phyloP scores from a whole-genome alignment of 1,284 basidiomycete genomes.

The Ustilago loliicola region DNA sequence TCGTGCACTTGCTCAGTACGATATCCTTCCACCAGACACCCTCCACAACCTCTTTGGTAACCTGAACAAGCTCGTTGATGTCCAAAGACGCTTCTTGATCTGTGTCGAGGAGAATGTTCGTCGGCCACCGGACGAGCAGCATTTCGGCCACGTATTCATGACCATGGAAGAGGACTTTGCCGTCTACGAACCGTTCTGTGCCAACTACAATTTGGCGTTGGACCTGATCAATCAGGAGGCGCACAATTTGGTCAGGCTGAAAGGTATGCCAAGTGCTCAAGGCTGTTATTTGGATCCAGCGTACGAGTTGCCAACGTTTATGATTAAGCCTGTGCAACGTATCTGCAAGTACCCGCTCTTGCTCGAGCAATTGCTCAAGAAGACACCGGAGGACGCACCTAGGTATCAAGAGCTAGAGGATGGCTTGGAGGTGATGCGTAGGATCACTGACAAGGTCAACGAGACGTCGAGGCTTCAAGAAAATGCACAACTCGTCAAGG shows the following conservation, averaged over 20 bases:
- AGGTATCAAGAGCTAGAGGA: conserved; percentile 82
- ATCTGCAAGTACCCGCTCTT: conserved; percentile 83
- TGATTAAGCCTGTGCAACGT: conserved; percentile 83
- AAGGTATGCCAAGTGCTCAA: conserved; percentile 60
- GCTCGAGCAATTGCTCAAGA: conserved; percentile 77
- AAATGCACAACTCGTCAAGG: conserved; percentile 87
- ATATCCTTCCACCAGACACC: conserved; percentile 90
- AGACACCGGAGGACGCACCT: conserved; percentile 68
- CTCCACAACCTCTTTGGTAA: conserved; percentile 96
- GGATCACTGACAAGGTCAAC: conserved; percentile 95
- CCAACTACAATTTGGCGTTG: conserved; percentile 80
- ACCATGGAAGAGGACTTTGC: conserved; percentile 80
- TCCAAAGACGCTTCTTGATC: conserved; percentile 96
- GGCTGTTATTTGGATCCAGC: conserved; percentile 71
- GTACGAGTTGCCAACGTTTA: conserved; percentile 84
- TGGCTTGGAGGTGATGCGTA: conserved; percentile 87
- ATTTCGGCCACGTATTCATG: conserved; percentile 73
- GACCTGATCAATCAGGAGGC: conserved; percentile 79
- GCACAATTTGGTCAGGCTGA: conserved; percentile 53
- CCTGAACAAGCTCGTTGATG: conserved; percentile 93
- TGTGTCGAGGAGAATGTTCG: conserved; percentile 78
- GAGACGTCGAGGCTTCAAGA: conserved; percentile 87
- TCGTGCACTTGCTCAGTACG: conserved; percentile 78
- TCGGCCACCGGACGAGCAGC: conserved; percentile 76
- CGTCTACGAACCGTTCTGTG: conserved; percentile 94